A percentile compares a stretch with the other conserved stretches of the same genome.
Evolutionary conservation across 2,329 filamentous ascomycete species (phyloP).

Genomic region (Furcasterigmium sp.): DNA sequence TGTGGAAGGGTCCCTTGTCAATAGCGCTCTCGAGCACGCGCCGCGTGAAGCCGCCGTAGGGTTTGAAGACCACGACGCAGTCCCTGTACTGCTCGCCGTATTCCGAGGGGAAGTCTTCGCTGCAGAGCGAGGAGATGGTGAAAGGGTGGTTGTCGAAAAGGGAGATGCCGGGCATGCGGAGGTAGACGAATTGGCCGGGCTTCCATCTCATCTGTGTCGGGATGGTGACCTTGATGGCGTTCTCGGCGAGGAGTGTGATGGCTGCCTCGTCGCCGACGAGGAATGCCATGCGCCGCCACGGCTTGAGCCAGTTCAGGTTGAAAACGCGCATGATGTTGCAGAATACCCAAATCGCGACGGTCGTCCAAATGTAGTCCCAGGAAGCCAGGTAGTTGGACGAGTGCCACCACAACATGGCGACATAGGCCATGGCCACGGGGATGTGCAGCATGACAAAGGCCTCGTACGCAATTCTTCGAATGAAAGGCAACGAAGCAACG

Average conservation of each 20-base stretch:
- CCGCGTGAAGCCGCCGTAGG: conserved; percentile 85
- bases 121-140: conserved; percentile 88
- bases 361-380: conserved; percentile 84
- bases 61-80: conserved; percentile 85
- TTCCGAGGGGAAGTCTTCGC: conserved; percentile 86
- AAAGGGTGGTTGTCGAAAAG: conserved; percentile 93
- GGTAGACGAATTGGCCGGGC: conserved; percentile 90
- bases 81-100: conserved; percentile 87
- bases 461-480: conserved; percentile 78
- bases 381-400: conserved; percentile 87
- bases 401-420: conserved; percentile 91
- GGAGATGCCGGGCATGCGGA: conserved; percentile 89
- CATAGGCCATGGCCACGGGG: conserved; percentile 72
- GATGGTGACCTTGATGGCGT: conserved; percentile 92
- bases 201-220: conserved; percentile 90
- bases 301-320: conserved; percentile 86
- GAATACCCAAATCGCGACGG: conserved; percentile 69
- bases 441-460: conserved; percentile 78
- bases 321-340: conserved; percentile 73
- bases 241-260: conserved; percentile 83
- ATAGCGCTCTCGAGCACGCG: conserved; percentile 79
- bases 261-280: conserved; percentile 88
- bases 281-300: conserved; percentile 68
- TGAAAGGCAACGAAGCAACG: conserved; percentile 72
- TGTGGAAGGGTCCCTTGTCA: conserved; percentile 83